Percentiles rank a stretch among this genome's conserved stretches.
Conservation (phyloP, 106 monocot species). For the Iris macrosiphon region DNA sequence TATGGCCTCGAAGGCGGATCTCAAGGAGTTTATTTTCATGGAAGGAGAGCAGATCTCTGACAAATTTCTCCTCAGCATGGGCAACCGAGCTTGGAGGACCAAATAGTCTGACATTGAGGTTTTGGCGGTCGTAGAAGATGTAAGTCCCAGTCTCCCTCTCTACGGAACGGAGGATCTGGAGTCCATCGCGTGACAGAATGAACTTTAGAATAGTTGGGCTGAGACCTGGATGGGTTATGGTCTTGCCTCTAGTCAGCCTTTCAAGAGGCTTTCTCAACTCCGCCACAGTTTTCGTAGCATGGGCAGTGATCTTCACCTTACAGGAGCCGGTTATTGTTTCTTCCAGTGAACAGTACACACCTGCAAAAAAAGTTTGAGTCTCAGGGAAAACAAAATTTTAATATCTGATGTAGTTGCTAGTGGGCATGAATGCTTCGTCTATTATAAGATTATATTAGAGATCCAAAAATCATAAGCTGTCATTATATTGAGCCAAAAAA, state of each 20-base stretch:
- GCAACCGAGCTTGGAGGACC: conserved; percentile 27
- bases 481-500: no score
- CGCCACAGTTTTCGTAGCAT: conserved; percentile 65
- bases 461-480: no score
- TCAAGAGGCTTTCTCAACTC: conserved; percentile 75
- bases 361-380: no score
- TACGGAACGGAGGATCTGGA: conserved; percentile 35
- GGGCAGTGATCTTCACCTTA: conserved; percentile 54
- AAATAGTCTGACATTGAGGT: conserved; percentile 49
- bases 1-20: conserved; percentile 44
- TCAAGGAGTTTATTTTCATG: conserved; percentile 53
- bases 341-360: no score
- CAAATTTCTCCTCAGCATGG: conserved; percentile 44
- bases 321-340: conserved; percentile 34
- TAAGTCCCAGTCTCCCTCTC: conserved; percentile 58
- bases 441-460: no score
- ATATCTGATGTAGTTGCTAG: no score
- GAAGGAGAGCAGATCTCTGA: conserved; percentile 28
- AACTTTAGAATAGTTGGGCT: conserved; percentile 29
- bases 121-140: conserved; percentile 65
- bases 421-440: no score
- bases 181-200: conserved; percentile 54
- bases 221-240: conserved; percentile 42
- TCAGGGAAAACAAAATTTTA: no score
- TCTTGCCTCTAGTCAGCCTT: conserved; percentile 60